Evolutionary conservation across 2,329 filamentous ascomycete species (phyloP).

Genomic region (Paraphoma chrysanthemicola): DNA sequence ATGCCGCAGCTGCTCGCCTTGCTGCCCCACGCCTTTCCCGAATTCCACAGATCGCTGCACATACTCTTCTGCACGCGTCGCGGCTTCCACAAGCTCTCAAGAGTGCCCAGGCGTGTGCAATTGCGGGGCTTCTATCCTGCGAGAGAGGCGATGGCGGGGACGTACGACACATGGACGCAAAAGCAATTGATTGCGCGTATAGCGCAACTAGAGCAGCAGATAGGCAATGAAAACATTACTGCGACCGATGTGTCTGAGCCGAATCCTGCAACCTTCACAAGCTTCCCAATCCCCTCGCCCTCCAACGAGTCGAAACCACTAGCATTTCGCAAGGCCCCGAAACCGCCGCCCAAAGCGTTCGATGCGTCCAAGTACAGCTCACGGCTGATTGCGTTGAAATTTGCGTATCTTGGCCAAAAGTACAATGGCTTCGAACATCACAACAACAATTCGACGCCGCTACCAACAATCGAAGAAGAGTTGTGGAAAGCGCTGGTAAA

Average conservation of each 20-base stretch:
- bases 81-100: conserved; percentile 43
- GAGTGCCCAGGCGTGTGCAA: conserved; percentile 32
- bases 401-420: conserved; percentile 88
- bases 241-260: not conserved
- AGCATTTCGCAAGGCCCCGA: conserved; percentile 36
- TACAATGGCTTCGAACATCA: conserved; percentile 96
- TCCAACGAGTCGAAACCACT: conserved; percentile 7
- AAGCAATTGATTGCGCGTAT: conserved; percentile 44
- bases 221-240: conserved; percentile 1
- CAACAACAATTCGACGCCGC: conserved; percentile 68
- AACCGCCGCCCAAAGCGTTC: conserved; percentile 61
- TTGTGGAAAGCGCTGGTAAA: conserved; percentile 90
- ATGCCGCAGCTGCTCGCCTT: conserved; percentile 34
- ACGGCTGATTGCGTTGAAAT: conserved; percentile 85
- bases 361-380: conserved; percentile 84
- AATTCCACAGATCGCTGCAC: conserved; percentile 32
- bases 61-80: conserved; percentile 36
- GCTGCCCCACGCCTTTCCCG: conserved; percentile 36
- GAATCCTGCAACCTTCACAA: conserved; percentile 6
- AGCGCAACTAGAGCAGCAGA: conserved; percentile 37
- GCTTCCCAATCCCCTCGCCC: conserved; percentile 5
- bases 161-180: conserved; percentile 43
- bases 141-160: conserved; percentile 27
- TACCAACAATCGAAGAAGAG: conserved; percentile 90
- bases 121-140: conserved; percentile 16